Conservation (phyloP, 805 yeast genomes). For the Kuraishia hungarica region DNA sequence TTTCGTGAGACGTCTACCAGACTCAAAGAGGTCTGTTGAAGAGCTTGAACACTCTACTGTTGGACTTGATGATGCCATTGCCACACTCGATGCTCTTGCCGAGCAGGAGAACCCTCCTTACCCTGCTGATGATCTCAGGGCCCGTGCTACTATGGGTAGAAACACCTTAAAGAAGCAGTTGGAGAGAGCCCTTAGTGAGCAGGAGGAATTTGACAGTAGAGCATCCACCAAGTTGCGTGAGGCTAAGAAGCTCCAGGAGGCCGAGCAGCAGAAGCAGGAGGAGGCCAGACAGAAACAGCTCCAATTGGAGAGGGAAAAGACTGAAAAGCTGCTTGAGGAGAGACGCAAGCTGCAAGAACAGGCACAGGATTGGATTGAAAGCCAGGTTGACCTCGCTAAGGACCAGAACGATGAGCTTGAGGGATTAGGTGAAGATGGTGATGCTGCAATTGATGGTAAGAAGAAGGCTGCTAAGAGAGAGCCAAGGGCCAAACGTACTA, state of each 20-base stretch:
- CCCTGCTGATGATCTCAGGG: conserved; percentile 69
- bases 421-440: conserved; percentile 23
- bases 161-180: conserved; percentile 67
- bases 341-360: conserved; percentile 44
- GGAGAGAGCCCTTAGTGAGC: conserved; percentile 63
- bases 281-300: conserved; percentile 39
- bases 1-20: conserved; percentile 53
- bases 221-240: conserved; percentile 67
- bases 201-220: conserved; percentile 54
- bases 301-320: conserved; percentile 41
- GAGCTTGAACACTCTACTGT: conserved; percentile 49
- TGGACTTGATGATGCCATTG: conserved; percentile 58
- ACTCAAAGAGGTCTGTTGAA: conserved; percentile 48
- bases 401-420: conserved; percentile 25
- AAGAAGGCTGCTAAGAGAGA: conserved; percentile 14
- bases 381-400: conserved; percentile 23
- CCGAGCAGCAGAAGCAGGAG: conserved; percentile 34
- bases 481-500: conserved; percentile 6
- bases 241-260: conserved; percentile 24
- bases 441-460: conserved; percentile 18
- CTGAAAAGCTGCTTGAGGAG: conserved; percentile 35
- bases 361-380: conserved; percentile 45
- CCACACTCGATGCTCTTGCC: conserved; percentile 48
- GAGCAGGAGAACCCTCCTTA: conserved; percentile 62
- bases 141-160: conserved; percentile 81